Evolutionary conservation across 1,284 basidiomycete genomes (phyloP).

Genomic region (Meira nashicola): DNA sequence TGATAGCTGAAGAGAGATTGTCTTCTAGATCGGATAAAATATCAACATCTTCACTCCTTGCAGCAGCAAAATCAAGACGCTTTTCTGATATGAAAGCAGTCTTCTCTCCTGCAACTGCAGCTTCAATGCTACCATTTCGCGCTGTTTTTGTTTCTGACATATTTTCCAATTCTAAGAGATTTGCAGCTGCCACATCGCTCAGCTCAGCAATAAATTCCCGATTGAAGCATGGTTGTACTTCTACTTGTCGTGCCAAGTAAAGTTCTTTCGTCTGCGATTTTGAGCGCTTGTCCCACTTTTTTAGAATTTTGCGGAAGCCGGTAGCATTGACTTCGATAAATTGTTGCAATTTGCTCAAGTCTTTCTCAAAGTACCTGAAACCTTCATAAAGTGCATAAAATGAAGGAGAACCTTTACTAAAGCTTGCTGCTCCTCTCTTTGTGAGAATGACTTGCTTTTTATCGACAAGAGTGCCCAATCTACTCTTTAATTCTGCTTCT

Average conservation of each 20-base stretch:
- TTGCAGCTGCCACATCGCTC: slow-evolving; percentile 88
- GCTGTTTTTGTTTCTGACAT: slow-evolving; percentile 32
- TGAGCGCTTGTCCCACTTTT: slow-evolving; percentile 97
- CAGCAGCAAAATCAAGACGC: slow-evolving; percentile 47
- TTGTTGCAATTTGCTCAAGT: slow-evolving; percentile 91
- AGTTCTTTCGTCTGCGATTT: slow-evolving; percentile 92
- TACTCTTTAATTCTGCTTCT: slow-evolving; percentile 85
- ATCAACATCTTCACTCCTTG: slow-evolving; percentile 35
- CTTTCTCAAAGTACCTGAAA: slow-evolving; percentile 87
- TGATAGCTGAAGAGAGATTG: slow-evolving; percentile 37
- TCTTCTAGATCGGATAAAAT: slow-evolving; percentile 45
- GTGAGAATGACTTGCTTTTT: slow-evolving; percentile 68
- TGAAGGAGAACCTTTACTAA: slow-evolving; percentile 45
- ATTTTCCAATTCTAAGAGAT: slow-evolving; percentile 85
- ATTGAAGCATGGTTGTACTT: slow-evolving; percentile 76
- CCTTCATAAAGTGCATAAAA: slow-evolving; percentile 76
- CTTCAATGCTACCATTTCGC: slow-evolving; percentile 13
- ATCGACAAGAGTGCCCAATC: slow-evolving; percentile 83
- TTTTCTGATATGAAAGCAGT: slow-evolving; percentile 32
- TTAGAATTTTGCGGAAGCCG: slow-evolving; percentile 94
- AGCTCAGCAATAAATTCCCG: slow-evolving; percentile 95
- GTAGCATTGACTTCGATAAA: slow-evolving; percentile 98
- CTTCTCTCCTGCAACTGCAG: slow-evolving; percentile 6
- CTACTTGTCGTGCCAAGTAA: slow-evolving; percentile 92
- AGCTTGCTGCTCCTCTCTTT: slow-evolving; percentile 29